Percentiles rank a stretch among this genome's conserved stretches.
phyloP scores from a whole-genome alignment of 495 filamentous ascomycete species.

The Tuber microsphaerosporum region DNA sequence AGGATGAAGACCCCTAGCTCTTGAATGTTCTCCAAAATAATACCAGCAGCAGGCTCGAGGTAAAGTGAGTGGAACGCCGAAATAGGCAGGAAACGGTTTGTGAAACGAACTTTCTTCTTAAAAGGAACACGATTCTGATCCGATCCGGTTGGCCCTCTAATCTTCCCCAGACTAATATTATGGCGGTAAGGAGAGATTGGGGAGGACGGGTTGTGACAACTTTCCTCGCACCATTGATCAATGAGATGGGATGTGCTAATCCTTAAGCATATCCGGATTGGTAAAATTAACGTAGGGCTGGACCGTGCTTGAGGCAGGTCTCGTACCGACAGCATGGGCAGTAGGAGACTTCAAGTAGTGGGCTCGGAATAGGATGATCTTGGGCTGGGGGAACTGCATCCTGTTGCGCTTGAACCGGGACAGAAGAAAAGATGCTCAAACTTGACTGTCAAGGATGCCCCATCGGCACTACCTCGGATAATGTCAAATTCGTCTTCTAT shows the following conservation, averaged over 20 bases:
- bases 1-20: conserved; percentile 61
- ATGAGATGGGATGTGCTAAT: conserved; percentile 88
- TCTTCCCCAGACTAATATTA: conserved; percentile 85
- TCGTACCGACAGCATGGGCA: conserved; percentile 94
- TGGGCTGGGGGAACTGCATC: no score
- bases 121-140: conserved; percentile 93
- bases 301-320: conserved; percentile 73
- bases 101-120: conserved; percentile 91
- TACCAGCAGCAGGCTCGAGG: conserved; percentile 65
- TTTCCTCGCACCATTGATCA: conserved; percentile 93
- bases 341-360: conserved; percentile 79
- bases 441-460: no score
- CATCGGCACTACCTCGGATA: no score
- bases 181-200: conserved; percentile 88
- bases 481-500: no score
- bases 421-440: no score
- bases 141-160: conserved; percentile 90
- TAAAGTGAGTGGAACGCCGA: conserved; percentile 97
- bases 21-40: conserved; percentile 78
- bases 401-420: no score
- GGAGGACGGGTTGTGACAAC: conserved; percentile 94
- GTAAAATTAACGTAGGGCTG: conserved; percentile 93
- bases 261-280: conserved; percentile 85
- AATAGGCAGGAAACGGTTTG: conserved; percentile 94
- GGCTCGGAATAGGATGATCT: no score